A percentile compares a stretch with the other conserved stretches of the same genome.
Conservation (phyloP, 306 rosid species). For the Cucumis hystrix region DNA sequence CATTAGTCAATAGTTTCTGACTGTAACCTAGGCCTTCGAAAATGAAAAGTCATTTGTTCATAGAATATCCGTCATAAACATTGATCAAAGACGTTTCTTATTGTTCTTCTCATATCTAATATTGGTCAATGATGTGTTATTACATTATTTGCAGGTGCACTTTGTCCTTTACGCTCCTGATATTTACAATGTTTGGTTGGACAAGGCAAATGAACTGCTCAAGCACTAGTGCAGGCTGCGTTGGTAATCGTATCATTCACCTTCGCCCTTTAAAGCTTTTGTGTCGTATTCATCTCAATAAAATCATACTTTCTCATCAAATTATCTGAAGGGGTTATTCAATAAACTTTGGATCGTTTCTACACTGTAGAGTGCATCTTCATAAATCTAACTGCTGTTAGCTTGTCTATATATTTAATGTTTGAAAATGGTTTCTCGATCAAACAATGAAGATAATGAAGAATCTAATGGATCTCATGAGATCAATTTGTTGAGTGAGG, state of each 20-base stretch:
- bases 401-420: neutral
- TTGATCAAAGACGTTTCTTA: neutral
- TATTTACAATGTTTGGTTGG: slow-evolving; percentile 44
- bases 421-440: neutral
- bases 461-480: too few relatives aligned
- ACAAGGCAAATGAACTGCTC: slow-evolving; percentile 44
- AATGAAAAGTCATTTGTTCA: neutral
- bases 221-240: slow-evolving; percentile 14
- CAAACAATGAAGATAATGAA: neutral
- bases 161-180: slow-evolving; percentile 51
- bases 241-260: neutral
- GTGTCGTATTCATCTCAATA: neutral
- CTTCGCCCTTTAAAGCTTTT: neutral
- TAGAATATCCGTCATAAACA: neutral
- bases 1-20: neutral
- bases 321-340: neutral
- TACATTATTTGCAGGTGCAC: slow-evolving; percentile 51
- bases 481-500: too few relatives aligned
- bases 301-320: neutral
- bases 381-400: neutral
- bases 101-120: neutral
- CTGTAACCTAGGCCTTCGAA: neutral
- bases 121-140: neutral
- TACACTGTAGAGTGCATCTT: neutral
- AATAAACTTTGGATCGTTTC: neutral